Evolutionary conservation across 2,329 filamentous ascomycete genomes (phyloP), one percentile per base, ranked within the genome.

Genomic region (Sporothrix phasma): DNA sequence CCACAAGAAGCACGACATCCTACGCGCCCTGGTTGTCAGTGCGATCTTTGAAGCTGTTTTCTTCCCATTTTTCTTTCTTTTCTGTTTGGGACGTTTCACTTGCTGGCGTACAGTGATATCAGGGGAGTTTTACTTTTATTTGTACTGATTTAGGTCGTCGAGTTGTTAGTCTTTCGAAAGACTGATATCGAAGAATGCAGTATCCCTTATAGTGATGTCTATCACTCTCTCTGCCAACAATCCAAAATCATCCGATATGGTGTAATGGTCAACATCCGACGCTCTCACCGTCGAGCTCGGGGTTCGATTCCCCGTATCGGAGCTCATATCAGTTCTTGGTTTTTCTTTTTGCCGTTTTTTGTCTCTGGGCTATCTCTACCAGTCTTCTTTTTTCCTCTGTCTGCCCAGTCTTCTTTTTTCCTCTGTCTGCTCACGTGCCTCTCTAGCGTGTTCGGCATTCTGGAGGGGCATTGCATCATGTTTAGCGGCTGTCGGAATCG

Each of bases 11-110:
- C 75, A 77, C 64, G 69, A 71, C 34, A 69, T 77, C 19, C 72
- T 77, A 39, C 71, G 73, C 11, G 69, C 75, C 0, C 76, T 77
- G 61, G 71, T 71, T 0, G 62, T 77, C 47, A 75, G 71, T 62
- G 67, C n/a, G n/a, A n/a, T 67, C 19, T 71, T 69, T 45, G 69
- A 66, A n/a, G n/a, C n/a, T n/a, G n/a, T n/a, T n/a, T n/a, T 62
- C 17, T 58, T 66, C 22, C 59, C 65, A n/a, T n/a, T n/a, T n/a
- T n/a, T n/a, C n/a, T n/a, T n/a, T n/a, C n/a, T n/a, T n/a, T n/a
- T n/a, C n/a, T n/a, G n/a, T n/a, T n/a, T n/a, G n/a, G n/a, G n/a
- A n/a, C n/a, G n/a, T n/a, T n/a, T n/a, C n/a, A n/a, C n/a, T n/a
- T n/a, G n/a, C n/a, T n/a, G n/a, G n/a, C n/a, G n/a, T n/a, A n/a